Conservation (phyloP, 2,329 filamentous ascomycete genomes). For the Paracoccidioides lutzii region DNA sequence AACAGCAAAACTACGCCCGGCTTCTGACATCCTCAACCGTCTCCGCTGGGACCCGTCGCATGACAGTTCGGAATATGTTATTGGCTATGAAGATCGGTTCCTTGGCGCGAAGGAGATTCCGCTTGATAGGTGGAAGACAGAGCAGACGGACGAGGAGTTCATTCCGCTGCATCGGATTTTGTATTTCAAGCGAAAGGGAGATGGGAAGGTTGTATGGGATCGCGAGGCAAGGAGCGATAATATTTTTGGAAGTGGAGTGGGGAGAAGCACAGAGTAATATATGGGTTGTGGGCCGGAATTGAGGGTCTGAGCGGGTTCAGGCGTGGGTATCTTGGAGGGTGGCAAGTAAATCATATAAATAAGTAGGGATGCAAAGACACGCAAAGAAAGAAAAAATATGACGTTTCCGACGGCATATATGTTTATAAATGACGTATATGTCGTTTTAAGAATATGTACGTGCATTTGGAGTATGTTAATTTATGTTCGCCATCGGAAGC, state of each 20-base stretch:
- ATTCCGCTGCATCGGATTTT: constrained; percentile 43
- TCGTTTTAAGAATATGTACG: no score
- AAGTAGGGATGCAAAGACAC: neutral
- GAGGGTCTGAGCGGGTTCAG: neutral
- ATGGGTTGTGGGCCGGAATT: neutral
- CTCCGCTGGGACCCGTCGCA: constrained; percentile 39
- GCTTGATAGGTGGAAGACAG: constrained; percentile 40
- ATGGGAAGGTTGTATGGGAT: constrained; percentile 39
- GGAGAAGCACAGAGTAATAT: neutral
- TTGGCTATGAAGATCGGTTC: constrained; percentile 44
- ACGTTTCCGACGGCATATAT: neutral
- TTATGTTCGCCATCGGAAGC: no score
- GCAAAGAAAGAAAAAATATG: neutral
- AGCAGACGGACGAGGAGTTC: constrained; percentile 43
- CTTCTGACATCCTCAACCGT: constrained; percentile 36
- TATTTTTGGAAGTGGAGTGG: constrained; percentile 34
- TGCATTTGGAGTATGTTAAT: no score
- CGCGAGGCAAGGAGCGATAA: constrained; percentile 35
- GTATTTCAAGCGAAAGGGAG: constrained; percentile 33
- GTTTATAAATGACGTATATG: neutral
- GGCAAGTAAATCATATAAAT: no score
- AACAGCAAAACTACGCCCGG: constrained; percentile 9
- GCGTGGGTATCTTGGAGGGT: neutral
- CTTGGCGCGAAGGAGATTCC: constrained; percentile 36
- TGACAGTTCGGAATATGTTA: constrained; percentile 34